Base-by-base conservation (phyloP, 306 rosid species). In the Cyamopsis tetragonoloba region DNA sequence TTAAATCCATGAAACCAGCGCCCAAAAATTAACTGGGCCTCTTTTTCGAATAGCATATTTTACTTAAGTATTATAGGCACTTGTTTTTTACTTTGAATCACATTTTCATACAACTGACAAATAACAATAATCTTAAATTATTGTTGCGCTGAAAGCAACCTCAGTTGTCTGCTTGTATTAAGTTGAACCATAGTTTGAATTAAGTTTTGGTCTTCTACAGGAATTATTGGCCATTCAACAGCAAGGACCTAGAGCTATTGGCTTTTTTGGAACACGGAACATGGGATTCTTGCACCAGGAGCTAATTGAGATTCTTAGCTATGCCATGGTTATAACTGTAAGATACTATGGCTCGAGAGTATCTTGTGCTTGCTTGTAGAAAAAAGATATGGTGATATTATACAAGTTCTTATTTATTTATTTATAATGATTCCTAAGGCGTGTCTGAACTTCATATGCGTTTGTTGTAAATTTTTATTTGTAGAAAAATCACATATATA, bases 211-310 rank as follows among this genome's bases (percentile, higher is more conserved):
- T 62, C 20, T 76, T 68, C 43, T 61, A 59, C 87, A 93, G 99
- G 99, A 93, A 74, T 82, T 93, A 76, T 79, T 93, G 71, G 99
- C 99, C 75, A 93, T 93, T 86, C 99, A 93, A 77, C 99, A 93
- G 80, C 97, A 93, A 86, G 99, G 99, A 68, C 99, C 99, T 48
- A 83, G 99, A 85, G 73, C 99, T 71, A 90, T 93, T 66, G 97
- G 97, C 62, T 93, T 93, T 78, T 93, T 93, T 80, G 99, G 97
- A 70, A 93, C 99, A 3, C 78, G 99, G 73, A 93, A 93, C 80
- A 93, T 93, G 99, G 99, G 99, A 64, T 93, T 93, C 85, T 86
- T 90, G 99, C 99, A 93, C 76, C 99, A 93, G 80, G 88, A 93
- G 47, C 92, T 93, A 64, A 90, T 93, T 57, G 99, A 93, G 85